Evolutionary conservation across 1,284 basidiomycete genomes (phyloP), one percentile per base, ranked within the genome.

Genomic region (Cutaneotrichosporon arboriforme): DNA sequence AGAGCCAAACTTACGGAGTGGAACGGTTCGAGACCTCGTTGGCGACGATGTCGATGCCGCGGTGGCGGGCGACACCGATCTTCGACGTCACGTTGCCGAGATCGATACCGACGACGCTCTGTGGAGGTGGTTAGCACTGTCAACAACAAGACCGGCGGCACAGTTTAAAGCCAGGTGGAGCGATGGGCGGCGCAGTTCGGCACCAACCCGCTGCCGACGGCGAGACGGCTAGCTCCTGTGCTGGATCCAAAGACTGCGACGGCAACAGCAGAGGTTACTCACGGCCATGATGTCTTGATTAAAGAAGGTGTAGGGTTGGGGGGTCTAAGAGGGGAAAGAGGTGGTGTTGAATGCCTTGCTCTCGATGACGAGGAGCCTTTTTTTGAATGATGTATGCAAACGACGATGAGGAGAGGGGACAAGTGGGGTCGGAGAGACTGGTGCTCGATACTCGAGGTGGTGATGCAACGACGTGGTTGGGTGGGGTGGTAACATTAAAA

Each of bases 11-110:
- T 68, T 61, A 93, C 89, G 91, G 92, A 40, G 92, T 96, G 34
- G 84, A 81, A 60, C 92, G 86, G 80, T 94, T 96, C 15, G 90
- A 94, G 57, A 93, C 90, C 76, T 96, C 92, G 76, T 97, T 97
- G 62, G 84, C 80, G 77, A 94, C 90, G 75, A 94, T 90, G 81
- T 94, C 90, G 77, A 94, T 91, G 69, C 90, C 90, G 68, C 88
- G 83, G 77, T 89, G 86, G 76, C 90, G 83, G 26, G 90, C 90
- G 62, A 93, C 89, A 80, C 90, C 90, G 74, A 94, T 90, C 87
- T 91, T 90, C 77, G 86, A 88, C 74, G 86, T 84, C 31, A 91
- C 81, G 58, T 88, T 84, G 71, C 90, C 90, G 73, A 93, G 83
- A 80, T 94, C 90, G 66, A 93, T 83, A 72, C 90, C 90, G 67